A percentile compares a stretch with the other conserved stretches of the same genome.
Conservation (phyloP, 2,329 filamentous ascomycete species). For the Fusarium sororula region DNA sequence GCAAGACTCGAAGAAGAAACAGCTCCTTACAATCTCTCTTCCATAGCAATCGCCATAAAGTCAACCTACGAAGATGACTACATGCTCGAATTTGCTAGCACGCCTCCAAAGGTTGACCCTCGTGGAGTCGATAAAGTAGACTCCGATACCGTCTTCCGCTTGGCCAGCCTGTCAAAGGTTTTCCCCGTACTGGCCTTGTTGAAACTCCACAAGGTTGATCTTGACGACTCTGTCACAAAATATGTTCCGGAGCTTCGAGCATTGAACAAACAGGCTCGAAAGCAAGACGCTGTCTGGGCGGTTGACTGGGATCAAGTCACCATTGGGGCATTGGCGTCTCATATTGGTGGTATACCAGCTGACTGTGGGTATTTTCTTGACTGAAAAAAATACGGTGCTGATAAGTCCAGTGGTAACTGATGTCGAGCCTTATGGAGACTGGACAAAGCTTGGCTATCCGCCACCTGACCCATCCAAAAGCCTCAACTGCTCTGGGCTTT, state of each 20-base stretch:
- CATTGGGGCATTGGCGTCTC: slow-evolving; percentile 1
- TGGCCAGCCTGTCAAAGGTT: slow-evolving; percentile 14
- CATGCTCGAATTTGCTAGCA: slow-evolving; percentile 13
- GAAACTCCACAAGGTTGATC: not conserved
- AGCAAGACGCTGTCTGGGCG: slow-evolving; percentile 8
- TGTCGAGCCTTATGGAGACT: slow-evolving; percentile 16
- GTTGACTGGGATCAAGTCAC: slow-evolving; percentile 20
- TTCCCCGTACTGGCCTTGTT: slow-evolving; percentile 10
- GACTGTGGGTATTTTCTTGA: not conserved
- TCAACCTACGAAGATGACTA: slow-evolving; percentile 8
- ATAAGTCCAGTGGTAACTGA: not conserved
- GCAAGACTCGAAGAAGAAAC: not conserved
- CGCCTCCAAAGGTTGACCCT: slow-evolving; percentile 3
- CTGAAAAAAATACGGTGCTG: accelerated
- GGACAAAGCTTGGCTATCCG: slow-evolving; percentile 4
- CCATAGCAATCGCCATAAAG: slow-evolving; percentile 2
- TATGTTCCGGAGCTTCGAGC: slow-evolving; percentile 11
- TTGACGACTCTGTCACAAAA: slow-evolving; percentile 13
- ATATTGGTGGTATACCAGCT: not conserved
- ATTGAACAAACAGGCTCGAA: not conserved
- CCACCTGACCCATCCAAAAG: not conserved
- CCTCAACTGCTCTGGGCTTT: slow-evolving; percentile 15
- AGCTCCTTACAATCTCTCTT: not conserved
- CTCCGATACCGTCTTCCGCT: slow-evolving; percentile 9
- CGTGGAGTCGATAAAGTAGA: slow-evolving; percentile 5